These are phyloP conservation scores for Exobasidium rhododendri DNA, from an alignment of 1,284 basidiomycete species.

Conservation along the genomic window DNA sequence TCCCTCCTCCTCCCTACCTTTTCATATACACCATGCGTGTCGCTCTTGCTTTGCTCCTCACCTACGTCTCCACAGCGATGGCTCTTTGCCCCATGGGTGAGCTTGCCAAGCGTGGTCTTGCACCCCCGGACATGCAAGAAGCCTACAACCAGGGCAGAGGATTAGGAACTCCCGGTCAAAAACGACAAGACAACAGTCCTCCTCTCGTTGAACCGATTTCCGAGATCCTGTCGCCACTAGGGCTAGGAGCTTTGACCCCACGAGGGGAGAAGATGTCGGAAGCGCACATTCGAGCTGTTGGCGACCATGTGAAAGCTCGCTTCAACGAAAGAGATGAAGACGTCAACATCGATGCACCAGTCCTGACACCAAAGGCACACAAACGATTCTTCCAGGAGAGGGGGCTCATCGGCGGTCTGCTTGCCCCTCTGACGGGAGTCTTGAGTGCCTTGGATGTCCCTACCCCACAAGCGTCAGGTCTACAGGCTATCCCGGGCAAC, in stretches of 20 bases:
- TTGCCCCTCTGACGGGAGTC: constrained; percentile 15
- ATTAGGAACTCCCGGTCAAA: constrained; percentile 1
- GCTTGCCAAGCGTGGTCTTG: constrained; percentile 14
- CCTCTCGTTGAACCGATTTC: constrained; percentile 18
- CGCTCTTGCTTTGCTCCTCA: too few species aligned
- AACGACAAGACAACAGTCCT: constrained; percentile 15
- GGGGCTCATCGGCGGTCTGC: constrained; percentile 18
- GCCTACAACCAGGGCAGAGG: constrained; percentile 17
- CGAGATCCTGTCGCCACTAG: constrained; percentile 16
- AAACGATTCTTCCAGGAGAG: constrained; percentile 19
- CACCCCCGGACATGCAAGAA: constrained; percentile 11
- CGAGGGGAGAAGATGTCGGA: too few species aligned
- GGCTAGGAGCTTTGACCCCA: constrained; percentile 16
- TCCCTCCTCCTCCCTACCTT: too few species aligned
- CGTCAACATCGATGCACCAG: constrained; percentile 12
- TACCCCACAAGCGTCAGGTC: constrained; percentile 19
- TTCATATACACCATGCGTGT: too few species aligned
- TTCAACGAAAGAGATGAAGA: constrained; percentile 17
- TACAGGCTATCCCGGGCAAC: constrained; percentile 20
- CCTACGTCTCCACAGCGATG: too few species aligned
- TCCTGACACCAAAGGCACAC: constrained; percentile 20
- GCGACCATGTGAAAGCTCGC: constrained; percentile 12
- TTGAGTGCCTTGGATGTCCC: constrained; percentile 15
- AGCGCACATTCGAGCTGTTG: constrained; percentile 1
- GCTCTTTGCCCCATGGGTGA: constrained; percentile 19